Conservation (phyloP, 805 yeast species). For the Candida boleticola region DNA sequence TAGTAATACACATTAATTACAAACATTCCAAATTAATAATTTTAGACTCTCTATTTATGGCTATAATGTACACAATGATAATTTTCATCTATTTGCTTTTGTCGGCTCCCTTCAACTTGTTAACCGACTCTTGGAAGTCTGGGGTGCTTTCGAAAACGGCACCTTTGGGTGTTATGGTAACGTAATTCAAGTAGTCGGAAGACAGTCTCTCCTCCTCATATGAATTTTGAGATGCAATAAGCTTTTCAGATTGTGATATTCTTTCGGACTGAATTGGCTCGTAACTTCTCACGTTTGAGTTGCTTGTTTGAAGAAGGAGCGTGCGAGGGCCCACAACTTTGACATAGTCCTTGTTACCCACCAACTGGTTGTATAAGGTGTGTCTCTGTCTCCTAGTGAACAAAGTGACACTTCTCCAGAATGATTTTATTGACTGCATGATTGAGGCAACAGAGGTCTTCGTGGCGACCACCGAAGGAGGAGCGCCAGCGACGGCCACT, state of each 20-base stretch:
- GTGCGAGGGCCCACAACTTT: constrained; percentile 56
- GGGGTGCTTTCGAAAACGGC: constrained; percentile 45
- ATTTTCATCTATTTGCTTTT: not conserved
- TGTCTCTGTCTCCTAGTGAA: not conserved
- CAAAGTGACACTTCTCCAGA: not conserved
- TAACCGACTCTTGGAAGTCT: constrained; percentile 18
- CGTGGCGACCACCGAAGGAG: not conserved
- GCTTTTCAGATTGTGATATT: not conserved
- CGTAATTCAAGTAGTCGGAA: constrained; percentile 49
- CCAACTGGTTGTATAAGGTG: constrained; percentile 9
- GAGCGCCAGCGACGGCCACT: not conserved
- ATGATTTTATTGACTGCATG: no score
- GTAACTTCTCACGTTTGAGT: constrained; percentile 15
- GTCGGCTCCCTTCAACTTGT: constrained; percentile 6
- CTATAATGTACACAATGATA: no score
- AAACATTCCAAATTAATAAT: no score
- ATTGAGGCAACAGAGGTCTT: no score
- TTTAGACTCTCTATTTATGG: no score
- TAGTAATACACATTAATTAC: no score
- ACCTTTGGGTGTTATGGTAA: constrained; percentile 40
- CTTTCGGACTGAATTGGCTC: not conserved
- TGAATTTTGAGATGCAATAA: constrained; percentile 10
- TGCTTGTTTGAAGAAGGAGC: constrained; percentile 46
- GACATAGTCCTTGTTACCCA: constrained; percentile 45
- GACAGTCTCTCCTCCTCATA: constrained; percentile 17